Evolutionary conservation across 2,329 filamentous ascomycete species (phyloP), one percentile per base, ranked within the genome.

Genomic region (Nigrospora sphaerica): DNA sequence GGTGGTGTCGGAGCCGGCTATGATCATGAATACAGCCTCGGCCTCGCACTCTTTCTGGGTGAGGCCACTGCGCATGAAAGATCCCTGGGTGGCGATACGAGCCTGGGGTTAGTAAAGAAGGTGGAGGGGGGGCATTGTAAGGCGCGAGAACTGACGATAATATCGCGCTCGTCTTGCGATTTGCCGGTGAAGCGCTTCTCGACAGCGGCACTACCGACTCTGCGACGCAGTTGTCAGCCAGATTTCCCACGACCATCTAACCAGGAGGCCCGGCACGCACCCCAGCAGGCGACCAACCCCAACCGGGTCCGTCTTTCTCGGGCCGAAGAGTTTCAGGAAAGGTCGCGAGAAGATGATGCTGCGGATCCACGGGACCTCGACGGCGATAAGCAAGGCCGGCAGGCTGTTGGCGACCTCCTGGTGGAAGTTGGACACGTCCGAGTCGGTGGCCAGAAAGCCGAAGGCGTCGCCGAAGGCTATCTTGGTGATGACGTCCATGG

Each of bases 1-100:
- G 0, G 74, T 75, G 13, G 74, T 78, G 49, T 80, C 75, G 2
- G 72, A 72, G 6, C 76, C 58, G 6, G 58, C 57, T 4, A 55
- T 40, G 16, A 61, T 55, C 50, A 55, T 53, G 32, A 65, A 56
- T 3, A 61, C 46, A 0, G 50, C 50, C 47, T 66, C 64, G 1
- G 54, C 56, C 32, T 62, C 56, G 34, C 60, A 62, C 46, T 64
- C 52, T 2, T 42, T 13, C 35, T 59, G 53, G 0, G 55, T 55
- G n/a, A 66, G 49, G 4, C 63, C 64, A 33, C 61, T 52, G 12
- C 59, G 55, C 31, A 61, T 57, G 44, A 63, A 66, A 0, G 62
- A 62, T 3, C 57, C 61, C 56, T 62, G 16, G 32, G 23, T 19
- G 28, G 12, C n/a, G 14, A 16, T 4, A 12, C 14, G 37, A 12